Percentiles rank a stretch among this genome's conserved stretches.
Evolutionary conservation across 805 yeast species (phyloP).

Genomic region (Cyberlindnera maritima): DNA sequence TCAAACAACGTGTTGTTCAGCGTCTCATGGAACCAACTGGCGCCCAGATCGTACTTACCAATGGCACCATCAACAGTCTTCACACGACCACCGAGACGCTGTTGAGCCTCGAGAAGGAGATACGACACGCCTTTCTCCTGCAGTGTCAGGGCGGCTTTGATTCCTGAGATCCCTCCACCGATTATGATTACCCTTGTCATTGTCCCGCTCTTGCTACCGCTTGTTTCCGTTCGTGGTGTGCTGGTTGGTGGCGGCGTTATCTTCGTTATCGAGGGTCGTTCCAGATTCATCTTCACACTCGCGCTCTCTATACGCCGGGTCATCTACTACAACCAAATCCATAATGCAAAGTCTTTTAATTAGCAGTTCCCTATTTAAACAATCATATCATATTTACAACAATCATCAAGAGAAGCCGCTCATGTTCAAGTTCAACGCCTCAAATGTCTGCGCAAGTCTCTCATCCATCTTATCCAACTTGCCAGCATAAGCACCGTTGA

Average conservation of each 20-base stretch:
- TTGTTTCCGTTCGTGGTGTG: too few species aligned
- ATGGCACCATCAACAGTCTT: constrained; percentile 37
- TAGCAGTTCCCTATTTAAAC: neutral
- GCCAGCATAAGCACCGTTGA: constrained; percentile 35
- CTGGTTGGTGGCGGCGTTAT: too few species aligned
- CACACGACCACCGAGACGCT: constrained; percentile 67
- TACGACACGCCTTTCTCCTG: constrained; percentile 42
- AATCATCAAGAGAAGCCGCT: constrained; percentile 1
- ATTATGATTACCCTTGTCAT: constrained; percentile 48
- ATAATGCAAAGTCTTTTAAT: neutral
- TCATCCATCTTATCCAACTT: constrained; percentile 28
- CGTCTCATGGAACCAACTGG: constrained; percentile 90
- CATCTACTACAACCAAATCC: neutral
- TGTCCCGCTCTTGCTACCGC: neutral
- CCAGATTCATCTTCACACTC: too few species aligned
- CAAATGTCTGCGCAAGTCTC: constrained; percentile 12
- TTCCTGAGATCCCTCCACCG: constrained; percentile 81
- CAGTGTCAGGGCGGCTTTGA: constrained; percentile 64
- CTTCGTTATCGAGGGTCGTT: too few species aligned
- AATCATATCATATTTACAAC: neutral
- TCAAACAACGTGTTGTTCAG: constrained; percentile 62
- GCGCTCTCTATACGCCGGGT: too few species aligned
- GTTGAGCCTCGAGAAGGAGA: constrained; percentile 62
- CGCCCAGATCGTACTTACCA: constrained; percentile 71
- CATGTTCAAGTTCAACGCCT: constrained; percentile 13